These are phyloP conservation scores for Batkoa obscura DNA, from an alignment of 371 early-diverging fungal species.

Conservation along the genomic window DNA sequence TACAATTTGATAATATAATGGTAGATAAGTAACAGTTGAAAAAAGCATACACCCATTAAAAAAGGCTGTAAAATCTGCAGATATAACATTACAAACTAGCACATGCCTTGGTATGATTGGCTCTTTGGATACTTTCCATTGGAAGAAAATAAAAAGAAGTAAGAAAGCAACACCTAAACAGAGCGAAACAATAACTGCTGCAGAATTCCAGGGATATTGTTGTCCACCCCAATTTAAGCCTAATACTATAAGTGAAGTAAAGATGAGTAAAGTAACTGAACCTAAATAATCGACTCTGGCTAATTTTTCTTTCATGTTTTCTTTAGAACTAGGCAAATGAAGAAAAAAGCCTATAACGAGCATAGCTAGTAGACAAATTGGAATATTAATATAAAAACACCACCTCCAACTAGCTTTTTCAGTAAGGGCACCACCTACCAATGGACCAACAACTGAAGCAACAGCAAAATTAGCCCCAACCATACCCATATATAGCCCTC, in stretches of 20 bases:
- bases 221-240: conserved; percentile 12
- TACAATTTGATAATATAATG: conserved; percentile 32
- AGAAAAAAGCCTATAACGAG: conserved; percentile 27
- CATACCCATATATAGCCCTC: conserved; percentile 30
- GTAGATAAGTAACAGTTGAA: conserved; percentile 45
- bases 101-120: conserved; percentile 36
- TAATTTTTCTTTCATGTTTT: conserved; percentile 23
- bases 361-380: conserved; percentile 33
- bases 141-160: conserved; percentile 34
- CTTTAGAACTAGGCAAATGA: conserved; percentile 20
- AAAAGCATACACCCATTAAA: conserved; percentile 47
- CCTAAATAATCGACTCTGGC: conserved; percentile 12
- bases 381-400: conserved; percentile 65
- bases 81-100: conserved; percentile 20
- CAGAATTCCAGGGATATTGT: conserved; percentile 42
- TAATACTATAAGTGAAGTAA: conserved; percentile 3
- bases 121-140: conserved; percentile 24
- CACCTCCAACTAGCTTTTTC: conserved; percentile 32
- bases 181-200: conserved; percentile 27
- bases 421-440: conserved; percentile 51
- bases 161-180: conserved; percentile 35
- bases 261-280: not conserved
- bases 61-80: conserved; percentile 22
- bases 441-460: conserved; percentile 50
- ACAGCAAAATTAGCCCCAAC: conserved; percentile 30